A percentile compares a stretch with the other conserved stretches of the same genome.
phyloP scores from a whole-genome alignment of 352 stramenopile genomes.

The Pythium aquatile region DNA sequence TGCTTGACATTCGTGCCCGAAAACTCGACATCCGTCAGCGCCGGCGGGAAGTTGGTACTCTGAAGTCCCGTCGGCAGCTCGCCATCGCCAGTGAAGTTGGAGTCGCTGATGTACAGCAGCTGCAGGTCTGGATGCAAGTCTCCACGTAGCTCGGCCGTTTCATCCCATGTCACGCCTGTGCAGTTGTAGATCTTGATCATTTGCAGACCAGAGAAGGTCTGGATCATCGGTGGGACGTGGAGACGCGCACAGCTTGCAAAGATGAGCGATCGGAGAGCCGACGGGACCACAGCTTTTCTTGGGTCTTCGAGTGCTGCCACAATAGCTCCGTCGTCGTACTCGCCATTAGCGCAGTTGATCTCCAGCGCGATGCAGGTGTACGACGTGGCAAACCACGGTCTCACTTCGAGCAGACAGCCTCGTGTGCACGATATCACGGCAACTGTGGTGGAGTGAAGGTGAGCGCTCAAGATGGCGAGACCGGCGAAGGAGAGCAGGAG shows the following conservation, averaged over 20 bases:
- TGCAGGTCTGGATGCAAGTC: constrained; percentile 9
- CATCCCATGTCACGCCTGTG: constrained; percentile 19
- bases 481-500: constrained; percentile 10
- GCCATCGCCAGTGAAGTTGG: constrained; percentile 3
- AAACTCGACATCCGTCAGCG: constrained; percentile 19
- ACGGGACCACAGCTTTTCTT: not conserved
- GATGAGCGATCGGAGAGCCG: constrained; percentile 4
- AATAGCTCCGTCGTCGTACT: constrained; percentile 1
- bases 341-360: constrained; percentile 17
- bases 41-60: constrained; percentile 4
- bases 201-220: constrained; percentile 4
- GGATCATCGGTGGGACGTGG: constrained; percentile 11
- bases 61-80: constrained; percentile 8
- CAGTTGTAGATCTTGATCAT: constrained; percentile 27
- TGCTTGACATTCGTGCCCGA: constrained; percentile 14
- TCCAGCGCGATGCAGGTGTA: constrained; percentile 18
- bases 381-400: constrained; percentile 18
- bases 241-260: constrained; percentile 24
- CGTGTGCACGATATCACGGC: not conserved
- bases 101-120: constrained; percentile 12
- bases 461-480: constrained; percentile 10
- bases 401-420: constrained; percentile 17
- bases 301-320: not conserved
- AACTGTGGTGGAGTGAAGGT: constrained; percentile 14
- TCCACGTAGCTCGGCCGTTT: constrained; percentile 2